A percentile compares a stretch with the other conserved stretches of the same genome.
Conservation (phyloP, 2,329 filamentous ascomycete genomes). For the Clarireedia hainanense region DNA sequence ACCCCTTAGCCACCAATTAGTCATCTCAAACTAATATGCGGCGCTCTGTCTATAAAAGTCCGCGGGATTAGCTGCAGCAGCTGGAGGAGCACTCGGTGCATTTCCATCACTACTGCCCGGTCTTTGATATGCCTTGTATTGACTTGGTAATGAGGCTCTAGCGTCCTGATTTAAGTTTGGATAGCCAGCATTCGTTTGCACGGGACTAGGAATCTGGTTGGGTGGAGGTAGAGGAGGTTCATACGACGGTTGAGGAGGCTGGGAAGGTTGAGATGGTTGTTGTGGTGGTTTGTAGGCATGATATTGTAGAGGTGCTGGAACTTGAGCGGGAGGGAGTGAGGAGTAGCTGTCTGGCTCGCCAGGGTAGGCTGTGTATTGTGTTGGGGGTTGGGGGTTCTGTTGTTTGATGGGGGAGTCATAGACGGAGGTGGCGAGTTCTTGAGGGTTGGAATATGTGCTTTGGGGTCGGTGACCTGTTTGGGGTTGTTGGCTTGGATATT, state of each 20-base stretch:
- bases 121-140: slow-evolving; percentile 50
- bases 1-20: background rate
- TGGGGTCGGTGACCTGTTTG: slow-evolving; percentile 48
- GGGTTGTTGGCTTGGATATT: slow-evolving; percentile 40
- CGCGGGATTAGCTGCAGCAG: slow-evolving; percentile 23
- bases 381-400: slow-evolving; percentile 31
- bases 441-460: slow-evolving; percentile 63
- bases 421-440: slow-evolving; percentile 69
- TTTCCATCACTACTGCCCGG: slow-evolving; percentile 25
- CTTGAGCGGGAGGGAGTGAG: slow-evolving; percentile 14
- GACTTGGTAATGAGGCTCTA: slow-evolving; percentile 43
- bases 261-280: slow-evolving; percentile 13
- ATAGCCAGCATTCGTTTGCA: slow-evolving; percentile 19
- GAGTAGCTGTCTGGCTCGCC: slow-evolving; percentile 24
- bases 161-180: slow-evolving; percentile 33
- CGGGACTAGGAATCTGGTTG: slow-evolving; percentile 20
- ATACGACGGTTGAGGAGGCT: slow-evolving; percentile 15
- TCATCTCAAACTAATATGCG: slow-evolving; percentile 22
- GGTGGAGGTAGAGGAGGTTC: slow-evolving; percentile 26
- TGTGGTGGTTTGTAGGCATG: slow-evolving; percentile 23
- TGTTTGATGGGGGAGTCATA: slow-evolving; percentile 64
- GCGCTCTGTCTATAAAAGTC: slow-evolving; percentile 48
- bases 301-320: slow-evolving; percentile 26
- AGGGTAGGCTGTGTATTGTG: slow-evolving; percentile 24
- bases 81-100: slow-evolving; percentile 39